A percentile compares a stretch with the other conserved stretches of the same genome.
Evolutionary conservation across 1,139 yeast species (phyloP).

Genomic region (Wickerhamomyces sp.): DNA sequence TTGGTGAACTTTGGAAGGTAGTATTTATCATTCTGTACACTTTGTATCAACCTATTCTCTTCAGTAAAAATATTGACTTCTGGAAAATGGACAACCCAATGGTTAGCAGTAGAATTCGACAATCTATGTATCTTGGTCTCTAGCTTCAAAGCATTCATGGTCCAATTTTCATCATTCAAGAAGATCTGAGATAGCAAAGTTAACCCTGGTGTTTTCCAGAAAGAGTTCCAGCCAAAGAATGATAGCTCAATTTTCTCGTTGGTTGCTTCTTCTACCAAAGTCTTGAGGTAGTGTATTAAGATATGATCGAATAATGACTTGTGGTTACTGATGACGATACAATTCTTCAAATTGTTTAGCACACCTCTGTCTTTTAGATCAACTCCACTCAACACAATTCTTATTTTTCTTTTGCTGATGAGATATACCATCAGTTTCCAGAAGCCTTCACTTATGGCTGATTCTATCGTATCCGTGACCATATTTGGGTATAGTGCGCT

Average conservation of each 20-base stretch:
- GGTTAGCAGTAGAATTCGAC: constrained; percentile 8
- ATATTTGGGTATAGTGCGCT: background rate
- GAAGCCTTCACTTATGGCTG: constrained; percentile 8
- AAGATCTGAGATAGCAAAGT: constrained; percentile 38
- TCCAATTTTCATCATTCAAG: constrained; percentile 63
- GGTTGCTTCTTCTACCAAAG: constrained; percentile 18
- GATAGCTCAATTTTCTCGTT: constrained; percentile 23
- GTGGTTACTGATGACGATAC: constrained; percentile 23
- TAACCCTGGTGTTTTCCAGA: constrained; percentile 54
- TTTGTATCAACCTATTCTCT: constrained; percentile 43
- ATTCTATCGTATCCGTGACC: background rate
- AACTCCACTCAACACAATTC: constrained; percentile 22
- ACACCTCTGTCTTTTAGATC: constrained; percentile 17
- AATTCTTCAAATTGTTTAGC: constrained; percentile 14
- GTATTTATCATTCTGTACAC: constrained; percentile 44
- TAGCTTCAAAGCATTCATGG: constrained; percentile 33
- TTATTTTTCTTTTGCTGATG: constrained; percentile 21
- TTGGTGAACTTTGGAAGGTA: constrained; percentile 49
- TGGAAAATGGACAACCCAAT: constrained; percentile 62
- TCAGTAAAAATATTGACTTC: constrained; percentile 65
- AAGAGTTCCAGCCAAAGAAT: constrained; percentile 57
- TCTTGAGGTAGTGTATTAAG: constrained; percentile 24
- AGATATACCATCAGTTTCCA: constrained; percentile 20
- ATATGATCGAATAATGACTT: constrained; percentile 26
- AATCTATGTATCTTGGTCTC: constrained; percentile 11